Evolutionary conservation across 2,329 filamentous ascomycete species (phyloP).

Genomic region (Alternaria sp.): DNA sequence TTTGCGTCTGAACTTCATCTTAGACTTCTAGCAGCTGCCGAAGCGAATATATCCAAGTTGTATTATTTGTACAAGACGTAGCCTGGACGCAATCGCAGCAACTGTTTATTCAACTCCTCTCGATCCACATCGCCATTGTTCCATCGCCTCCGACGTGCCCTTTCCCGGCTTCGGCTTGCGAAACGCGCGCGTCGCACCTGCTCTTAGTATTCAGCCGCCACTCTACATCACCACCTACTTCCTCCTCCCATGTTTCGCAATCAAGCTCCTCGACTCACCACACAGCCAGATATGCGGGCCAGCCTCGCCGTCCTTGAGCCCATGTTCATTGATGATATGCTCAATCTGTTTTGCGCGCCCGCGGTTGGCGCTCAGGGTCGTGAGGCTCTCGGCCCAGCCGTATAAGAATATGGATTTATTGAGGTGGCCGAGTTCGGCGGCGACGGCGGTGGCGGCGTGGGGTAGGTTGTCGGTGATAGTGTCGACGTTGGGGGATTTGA

Average conservation of each 20-base stretch:
- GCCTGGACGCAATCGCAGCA: no score
- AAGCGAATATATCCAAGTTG: no score
- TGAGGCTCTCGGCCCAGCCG: slow-evolving; percentile 69
- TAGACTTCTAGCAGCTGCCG: no score
- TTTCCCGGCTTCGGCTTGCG: no score
- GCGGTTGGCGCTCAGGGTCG: slow-evolving; percentile 75
- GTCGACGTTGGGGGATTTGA: slow-evolving; percentile 57
- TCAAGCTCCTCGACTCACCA: slow-evolving; percentile 68
- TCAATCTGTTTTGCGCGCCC: slow-evolving; percentile 72
- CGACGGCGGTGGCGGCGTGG: slow-evolving; percentile 52
- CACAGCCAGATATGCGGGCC: slow-evolving; percentile 71
- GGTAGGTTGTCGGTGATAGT: slow-evolving; percentile 49
- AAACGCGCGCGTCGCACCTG: no score
- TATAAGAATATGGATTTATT: slow-evolving; percentile 75
- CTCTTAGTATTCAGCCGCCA: no score
- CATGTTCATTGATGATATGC: slow-evolving; percentile 60
- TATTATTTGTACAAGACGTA: no score
- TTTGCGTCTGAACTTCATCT: no score
- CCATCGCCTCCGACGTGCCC: no score
- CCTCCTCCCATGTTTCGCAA: slow-evolving; percentile 60
- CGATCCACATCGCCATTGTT: no score
- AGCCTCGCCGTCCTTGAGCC: slow-evolving; percentile 56
- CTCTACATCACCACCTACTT: slow-evolving; percentile 5
- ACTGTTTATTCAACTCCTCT: no score
- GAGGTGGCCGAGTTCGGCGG: slow-evolving; percentile 61